Conservation (phyloP, 306 rosid genomes). For the Vachellia collinsii region DNA sequence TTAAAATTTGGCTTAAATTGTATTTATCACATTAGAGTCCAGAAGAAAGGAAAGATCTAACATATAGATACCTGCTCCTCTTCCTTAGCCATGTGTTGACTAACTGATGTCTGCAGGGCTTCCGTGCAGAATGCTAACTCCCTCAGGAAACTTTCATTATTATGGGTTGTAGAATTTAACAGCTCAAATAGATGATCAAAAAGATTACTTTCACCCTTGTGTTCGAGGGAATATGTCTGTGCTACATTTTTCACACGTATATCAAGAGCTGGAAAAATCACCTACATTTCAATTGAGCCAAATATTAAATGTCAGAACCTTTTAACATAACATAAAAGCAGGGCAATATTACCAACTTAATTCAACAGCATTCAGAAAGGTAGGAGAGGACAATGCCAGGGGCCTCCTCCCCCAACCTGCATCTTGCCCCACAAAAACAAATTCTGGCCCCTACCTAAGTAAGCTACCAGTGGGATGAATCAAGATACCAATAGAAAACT, state of each 20-base stretch:
- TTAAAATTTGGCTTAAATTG: background rate
- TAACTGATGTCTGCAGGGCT: constrained; percentile 87
- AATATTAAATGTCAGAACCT: constrained; percentile 38
- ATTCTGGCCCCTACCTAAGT: background rate
- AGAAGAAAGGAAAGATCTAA: constrained; percentile 35
- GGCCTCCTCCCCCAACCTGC: background rate
- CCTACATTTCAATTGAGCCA: constrained; percentile 54
- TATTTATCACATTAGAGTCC: constrained; percentile 21
- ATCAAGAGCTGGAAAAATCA: constrained; percentile 97
- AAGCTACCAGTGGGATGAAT: constrained; percentile 18
- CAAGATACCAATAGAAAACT: constrained; percentile 15
- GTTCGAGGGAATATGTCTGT: constrained; percentile 94
- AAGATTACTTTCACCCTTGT: constrained; percentile 93
- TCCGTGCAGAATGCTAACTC: constrained; percentile 96
- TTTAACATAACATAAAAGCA: constrained; percentile 25
- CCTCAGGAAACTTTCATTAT: constrained; percentile 81
- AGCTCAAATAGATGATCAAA: constrained; percentile 87
- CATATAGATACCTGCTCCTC: constrained; percentile 85
- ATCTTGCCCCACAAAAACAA: background rate
- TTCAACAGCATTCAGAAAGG: constrained; percentile 24
- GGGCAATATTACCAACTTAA: constrained; percentile 26
- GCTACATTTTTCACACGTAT: constrained; percentile 98
- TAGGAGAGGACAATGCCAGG: background rate
- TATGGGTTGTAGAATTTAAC: constrained; percentile 61
- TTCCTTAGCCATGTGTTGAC: constrained; percentile 99